Percentiles rank a stretch among this genome's conserved stretches.
Conservation (phyloP, 495 filamentous ascomycete species). For the Jackrogersella minutella region DNA sequence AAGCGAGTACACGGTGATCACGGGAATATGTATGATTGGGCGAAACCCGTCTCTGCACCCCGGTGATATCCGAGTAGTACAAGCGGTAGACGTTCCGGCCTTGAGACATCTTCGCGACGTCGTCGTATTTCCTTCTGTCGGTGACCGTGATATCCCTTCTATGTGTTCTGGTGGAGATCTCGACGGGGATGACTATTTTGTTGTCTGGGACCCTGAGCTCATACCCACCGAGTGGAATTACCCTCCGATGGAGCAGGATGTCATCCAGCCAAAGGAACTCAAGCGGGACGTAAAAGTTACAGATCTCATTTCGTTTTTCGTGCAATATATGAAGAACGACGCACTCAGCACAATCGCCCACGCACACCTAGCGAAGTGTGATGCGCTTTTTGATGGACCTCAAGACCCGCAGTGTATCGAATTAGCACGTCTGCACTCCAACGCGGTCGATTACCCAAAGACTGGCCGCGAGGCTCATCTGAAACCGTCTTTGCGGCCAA, state of each 20-base stretch:
- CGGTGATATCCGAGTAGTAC: constrained; percentile 88
- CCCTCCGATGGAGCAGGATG: constrained; percentile 75
- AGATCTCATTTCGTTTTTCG: constrained; percentile 85
- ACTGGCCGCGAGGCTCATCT: constrained; percentile 80
- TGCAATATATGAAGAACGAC: constrained; percentile 94
- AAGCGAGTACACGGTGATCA: constrained; percentile 68
- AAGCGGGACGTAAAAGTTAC: constrained; percentile 67
- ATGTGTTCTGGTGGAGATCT: constrained; percentile 98
- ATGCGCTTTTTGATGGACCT: constrained; percentile 67
- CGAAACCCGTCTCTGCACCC: constrained; percentile 96
- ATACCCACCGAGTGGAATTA: constrained; percentile 74
- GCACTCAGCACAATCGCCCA: constrained; percentile 79
- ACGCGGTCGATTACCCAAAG: constrained; percentile 93
- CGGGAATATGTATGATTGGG: constrained; percentile 82
- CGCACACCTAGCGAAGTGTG: constrained; percentile 82
- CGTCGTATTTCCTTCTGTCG: constrained; percentile 84
- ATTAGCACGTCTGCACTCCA: constrained; percentile 84
- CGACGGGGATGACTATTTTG: constrained; percentile 94
- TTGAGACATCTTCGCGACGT: constrained; percentile 82
- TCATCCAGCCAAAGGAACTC: constrained; percentile 58
- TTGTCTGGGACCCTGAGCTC: constrained; percentile 88
- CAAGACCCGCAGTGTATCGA: constrained; percentile 73
- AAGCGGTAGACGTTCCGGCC: constrained; percentile 76
- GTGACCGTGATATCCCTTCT: constrained; percentile 83
- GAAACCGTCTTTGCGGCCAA: constrained; percentile 64